A percentile compares a stretch with the other conserved stretches of the same genome.
These are phyloP conservation scores for Zizania latifolia DNA, from an alignment of 176 grass and related monocot species.

Conservation along the genomic window DNA sequence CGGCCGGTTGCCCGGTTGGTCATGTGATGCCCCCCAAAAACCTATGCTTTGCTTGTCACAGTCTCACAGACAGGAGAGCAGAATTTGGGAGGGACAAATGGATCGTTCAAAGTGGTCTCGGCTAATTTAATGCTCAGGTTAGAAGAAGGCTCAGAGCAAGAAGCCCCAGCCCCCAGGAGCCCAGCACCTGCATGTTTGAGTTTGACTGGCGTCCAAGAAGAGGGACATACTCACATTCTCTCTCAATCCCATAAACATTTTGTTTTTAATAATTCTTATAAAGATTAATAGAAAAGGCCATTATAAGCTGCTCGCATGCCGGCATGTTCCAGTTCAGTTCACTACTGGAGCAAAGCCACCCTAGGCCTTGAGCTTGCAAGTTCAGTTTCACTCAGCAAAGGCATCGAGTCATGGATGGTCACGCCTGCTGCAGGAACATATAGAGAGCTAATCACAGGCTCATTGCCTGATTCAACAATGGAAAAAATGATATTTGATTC, in stretches of 20 bases:
- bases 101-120: neutral
- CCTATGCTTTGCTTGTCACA: neutral
- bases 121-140: neutral
- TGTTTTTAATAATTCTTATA: too few species aligned
- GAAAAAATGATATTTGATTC: neutral
- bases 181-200: neutral
- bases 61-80: neutral
- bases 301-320: too few species aligned
- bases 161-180: too few species aligned
- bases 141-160: neutral
- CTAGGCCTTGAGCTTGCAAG: too few species aligned
- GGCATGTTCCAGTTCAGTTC: too few species aligned
- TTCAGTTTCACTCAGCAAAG: too few species aligned
- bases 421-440: neutral
- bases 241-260: too few species aligned
- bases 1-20: neutral
- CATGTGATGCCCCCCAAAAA: conserved; percentile 30
- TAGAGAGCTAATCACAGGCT: too few species aligned
- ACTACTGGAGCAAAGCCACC: neutral
- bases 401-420: neutral
- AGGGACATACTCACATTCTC: too few species aligned
- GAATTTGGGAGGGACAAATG: neutral
- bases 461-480: too few species aligned
- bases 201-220: too few species aligned
- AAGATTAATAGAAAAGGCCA: too few species aligned